Evolutionary conservation across 192 early-diverging fungal genomes (phyloP), one percentile per base, ranked within the genome.

Genomic region (Dissophora globulifera): DNA sequence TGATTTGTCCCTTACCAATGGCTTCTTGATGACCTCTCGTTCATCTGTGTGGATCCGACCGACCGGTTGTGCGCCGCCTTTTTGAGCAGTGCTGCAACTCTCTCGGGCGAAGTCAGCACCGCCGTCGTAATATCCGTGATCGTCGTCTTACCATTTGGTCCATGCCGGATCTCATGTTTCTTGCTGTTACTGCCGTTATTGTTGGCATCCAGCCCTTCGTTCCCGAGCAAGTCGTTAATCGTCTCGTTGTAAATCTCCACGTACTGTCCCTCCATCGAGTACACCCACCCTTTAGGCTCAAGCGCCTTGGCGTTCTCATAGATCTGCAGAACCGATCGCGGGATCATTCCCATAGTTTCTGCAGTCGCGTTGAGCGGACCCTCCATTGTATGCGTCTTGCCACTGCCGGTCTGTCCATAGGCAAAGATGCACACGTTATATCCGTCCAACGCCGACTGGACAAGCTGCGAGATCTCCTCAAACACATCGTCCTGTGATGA

Each of bases 401-500:
- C 95, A 57, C 89, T 90, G 1, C 96, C 96, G 1, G 97, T 99
- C 84, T 99, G 97, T 0, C 97, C 97, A 67, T 98, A 98, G 0
- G 96, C 96, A 85, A 99, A 99, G 35, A 99, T 97, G 68, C 95
- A 96, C 10, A 96, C 95, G 56, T 98, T 95, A 69, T 96, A 98
- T 3, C 97, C 97, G 62, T 99, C 97, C 35, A 99, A 64, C 0
- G 95, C 96, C 1, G 93, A 94, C 65, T 98, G 95, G 16, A 99
- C 94, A 12, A 99, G 83, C 76, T 97, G 95, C 26, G 94, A 91
- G n/a, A 99, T 94, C 67, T 98, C 96, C 30, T 90, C 88, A 87
- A 95, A 99, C 10, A 97, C 90, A n/a, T 82, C 81, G 27, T 83
- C 69, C 78, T 99, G 97, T 10, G 79, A 79, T 0, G 88, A 81